Base-by-base conservation (phyloP, 148 eudicot species). In the Fallopia convolvulus region DNA sequence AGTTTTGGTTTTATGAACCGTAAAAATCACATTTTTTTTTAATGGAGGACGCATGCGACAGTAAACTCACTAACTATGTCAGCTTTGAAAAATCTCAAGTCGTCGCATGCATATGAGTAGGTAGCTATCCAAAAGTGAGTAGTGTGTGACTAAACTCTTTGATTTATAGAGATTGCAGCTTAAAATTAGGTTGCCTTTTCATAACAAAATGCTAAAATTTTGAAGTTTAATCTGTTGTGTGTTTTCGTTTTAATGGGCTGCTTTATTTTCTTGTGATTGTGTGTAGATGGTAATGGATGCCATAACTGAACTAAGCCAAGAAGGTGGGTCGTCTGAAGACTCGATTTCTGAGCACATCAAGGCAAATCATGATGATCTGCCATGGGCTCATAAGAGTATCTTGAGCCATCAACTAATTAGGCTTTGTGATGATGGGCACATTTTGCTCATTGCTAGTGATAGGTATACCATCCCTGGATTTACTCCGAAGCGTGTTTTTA, bases 281-380 rank as follows among this genome's bases (percentile, higher is more conserved):
- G 30, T 26, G 47, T 75, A 92, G 97, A 92, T 92, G 97, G 89
- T 92, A 66, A 48, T 79, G 26, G 65, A 47, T 23, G 90, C 97
- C 14, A 77, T 90, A 74, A 10, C 14, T 75, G 83, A 82, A 75
- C 78, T 89, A 78, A 81, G 82, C 56, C 82, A 84, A 79, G 77
- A 85, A 83, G 83, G 72, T 21, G 91, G 90, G 74, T 89, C 91
- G 14, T 85, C 76, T 3, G 87, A 89, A 85, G 81, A 82, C 47
- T 82, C 87, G 3, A 89, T 90, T 81, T 90, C 90, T 0, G 21
- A 85, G 77, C 80, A 75, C 77, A 86, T 92, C 4, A 70, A 41
- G 78, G 75, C 75, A 40, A 78, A 78, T 26, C 80, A 83, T 77
- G 55, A 82, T 36, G 86, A 85, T 76, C 84, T 92, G 81, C 97